Evolutionary conservation across 805 yeast species (phyloP).

Genomic region (Kurtzmaniella fragi): DNA sequence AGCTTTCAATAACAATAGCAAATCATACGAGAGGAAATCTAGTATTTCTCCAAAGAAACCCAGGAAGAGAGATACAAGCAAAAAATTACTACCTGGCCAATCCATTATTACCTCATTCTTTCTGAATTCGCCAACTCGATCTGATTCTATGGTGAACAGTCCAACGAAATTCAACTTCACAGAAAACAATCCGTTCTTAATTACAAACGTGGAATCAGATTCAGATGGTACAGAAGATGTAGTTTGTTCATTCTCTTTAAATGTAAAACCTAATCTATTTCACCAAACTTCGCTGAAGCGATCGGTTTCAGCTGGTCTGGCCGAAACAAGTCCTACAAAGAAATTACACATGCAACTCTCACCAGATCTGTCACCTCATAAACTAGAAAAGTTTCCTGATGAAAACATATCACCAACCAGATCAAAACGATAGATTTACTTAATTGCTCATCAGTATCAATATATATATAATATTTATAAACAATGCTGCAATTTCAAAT

Average conservation of each 20-base stretch:
- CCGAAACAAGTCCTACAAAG: conserved; percentile 3
- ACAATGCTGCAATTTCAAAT: no score
- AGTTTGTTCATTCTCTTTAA: no score
- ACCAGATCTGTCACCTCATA: conserved; percentile 2
- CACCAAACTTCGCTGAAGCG: conserved; percentile 1
- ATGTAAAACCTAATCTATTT: background rate
- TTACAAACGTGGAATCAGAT: background rate
- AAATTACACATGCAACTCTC: conserved; percentile 1
- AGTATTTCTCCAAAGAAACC: background rate
- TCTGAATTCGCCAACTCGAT: background rate
- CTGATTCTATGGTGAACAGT: no score
- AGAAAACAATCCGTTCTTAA: background rate
- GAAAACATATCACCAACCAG: no score
- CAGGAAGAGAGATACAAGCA: conserved; percentile 2
- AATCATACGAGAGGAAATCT: background rate
- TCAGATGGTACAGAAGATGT: no score
- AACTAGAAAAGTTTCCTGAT: background rate
- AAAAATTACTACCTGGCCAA: conserved; percentile 12
- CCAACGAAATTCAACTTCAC: no score
- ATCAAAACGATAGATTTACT: no score
- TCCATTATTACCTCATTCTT: conserved; percentile 12
- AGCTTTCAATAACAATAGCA: background rate
- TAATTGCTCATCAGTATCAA: no score
- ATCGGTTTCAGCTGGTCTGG: conserved; percentile 4
- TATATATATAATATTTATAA: no score